Evolutionary conservation across 192 early-diverging fungal species (phyloP), one percentile per base, ranked within the genome.

Genomic region (Mortierella hygrophila): DNA sequence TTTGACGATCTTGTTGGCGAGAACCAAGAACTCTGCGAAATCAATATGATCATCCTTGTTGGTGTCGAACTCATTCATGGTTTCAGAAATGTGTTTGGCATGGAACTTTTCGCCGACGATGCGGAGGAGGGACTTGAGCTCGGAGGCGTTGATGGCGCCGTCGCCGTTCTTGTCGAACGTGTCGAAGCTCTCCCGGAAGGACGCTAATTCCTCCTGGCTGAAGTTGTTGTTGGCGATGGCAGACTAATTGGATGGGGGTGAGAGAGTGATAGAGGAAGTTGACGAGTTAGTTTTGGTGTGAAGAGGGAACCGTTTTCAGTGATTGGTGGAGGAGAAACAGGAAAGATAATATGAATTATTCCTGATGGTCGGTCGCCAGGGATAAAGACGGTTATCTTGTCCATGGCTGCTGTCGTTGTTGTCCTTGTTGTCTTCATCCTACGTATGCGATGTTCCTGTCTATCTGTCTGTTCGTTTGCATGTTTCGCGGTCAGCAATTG

Each of bases 11-110:
- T 73, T 79, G 54, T 26, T 68, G 18, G 46, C 77, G 29, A 85
- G 29, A 8, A 32, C 42, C 20, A 85, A 21, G 47, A 85, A 85
- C 78, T 85, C 82, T 0, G 79, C 44, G 54, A 85, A 85, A 68
- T 85, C 84, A 23, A 86, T 86, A 15, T 77, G 71, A 26, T 78
- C 16, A 55, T 86, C 79, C 20, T 77, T 72, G 75, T 86, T 81
- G 75, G 79, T 77, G 52, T 86, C 84, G 57, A 75, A 86, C 79
- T 78, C 60, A 11, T 71, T 6, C 57, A 86, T 63, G 6, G 52
- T 49, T 1, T 74, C 44, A 8, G 44, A 49, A 16, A 86, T 70
- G 35, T 69, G 21, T 42, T 55, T 41, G 13, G 42, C 32, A 41
- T 76, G 68, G 60, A 40, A 75, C 44, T 78, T 73, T 68, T 77